Conservation (phyloP, 2,329 filamentous ascomycete genomes). For the Cercospora sesami region DNA sequence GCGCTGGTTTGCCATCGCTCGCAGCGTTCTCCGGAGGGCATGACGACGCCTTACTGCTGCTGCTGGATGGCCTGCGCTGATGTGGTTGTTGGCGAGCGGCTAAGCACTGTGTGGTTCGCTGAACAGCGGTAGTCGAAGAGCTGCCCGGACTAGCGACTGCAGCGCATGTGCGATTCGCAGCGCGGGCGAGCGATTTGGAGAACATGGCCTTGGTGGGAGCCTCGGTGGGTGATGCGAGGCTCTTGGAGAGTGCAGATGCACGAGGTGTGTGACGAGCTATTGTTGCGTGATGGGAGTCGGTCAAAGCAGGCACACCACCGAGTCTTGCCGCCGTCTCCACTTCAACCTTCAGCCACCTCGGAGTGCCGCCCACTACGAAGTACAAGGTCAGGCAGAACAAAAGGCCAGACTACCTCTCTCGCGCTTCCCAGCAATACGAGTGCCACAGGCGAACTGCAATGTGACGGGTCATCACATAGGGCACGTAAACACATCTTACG, state of each 20-base stretch:
- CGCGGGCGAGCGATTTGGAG: conserved; percentile 37
- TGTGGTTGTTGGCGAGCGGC: conserved; percentile 42
- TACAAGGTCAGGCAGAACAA: background rate
- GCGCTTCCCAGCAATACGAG: background rate
- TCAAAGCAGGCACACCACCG: conserved; percentile 6
- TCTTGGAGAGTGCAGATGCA: background rate
- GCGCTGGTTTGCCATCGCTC: conserved; percentile 34
- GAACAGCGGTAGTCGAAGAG: conserved; percentile 37
- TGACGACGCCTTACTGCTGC: conserved; percentile 49
- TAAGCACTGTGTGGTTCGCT: conserved; percentile 36
- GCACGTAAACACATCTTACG: background rate
- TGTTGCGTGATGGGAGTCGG: conserved; percentile 5
- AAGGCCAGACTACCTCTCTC: background rate
- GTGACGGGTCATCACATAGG: background rate
- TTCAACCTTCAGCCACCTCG: conserved; percentile 1
- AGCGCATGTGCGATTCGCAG: conserved; percentile 34
- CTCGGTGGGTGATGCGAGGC: conserved; percentile 8
- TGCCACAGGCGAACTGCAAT: background rate
- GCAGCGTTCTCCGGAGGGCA: conserved; percentile 44
- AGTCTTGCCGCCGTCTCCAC: conserved; percentile 6
- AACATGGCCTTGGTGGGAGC: conserved; percentile 31
- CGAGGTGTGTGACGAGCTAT: background rate
- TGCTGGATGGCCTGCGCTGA: conserved; percentile 53
- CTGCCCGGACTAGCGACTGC: conserved; percentile 24
- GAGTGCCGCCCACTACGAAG: background rate